Evolutionary conservation across 1,139 yeast genomes (phyloP).

Genomic region (Candida sojae): DNA sequence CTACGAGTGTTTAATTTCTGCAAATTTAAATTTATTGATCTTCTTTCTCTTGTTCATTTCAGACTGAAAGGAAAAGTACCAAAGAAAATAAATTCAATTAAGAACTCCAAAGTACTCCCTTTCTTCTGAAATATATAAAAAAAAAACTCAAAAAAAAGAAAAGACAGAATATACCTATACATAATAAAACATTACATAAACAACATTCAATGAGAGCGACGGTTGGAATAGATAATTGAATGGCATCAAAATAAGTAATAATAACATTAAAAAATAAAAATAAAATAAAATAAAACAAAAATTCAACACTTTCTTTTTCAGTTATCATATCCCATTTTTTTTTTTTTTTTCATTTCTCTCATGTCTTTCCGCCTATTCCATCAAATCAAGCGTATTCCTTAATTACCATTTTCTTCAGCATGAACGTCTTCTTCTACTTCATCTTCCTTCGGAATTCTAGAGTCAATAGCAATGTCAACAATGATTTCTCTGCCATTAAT

Average conservation of each 20-base stretch:
- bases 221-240: not conserved
- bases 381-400: not conserved
- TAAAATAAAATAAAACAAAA: not conserved
- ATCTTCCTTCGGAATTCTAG: conserved; percentile 30
- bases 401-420: conserved; percentile 5
- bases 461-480: conserved; percentile 60
- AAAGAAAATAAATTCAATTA: conserved; percentile 10
- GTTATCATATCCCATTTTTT: too few relatives aligned
- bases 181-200: conserved; percentile 2
- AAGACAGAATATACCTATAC: conserved; percentile 3
- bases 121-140: not conserved
- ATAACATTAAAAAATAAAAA: not conserved
- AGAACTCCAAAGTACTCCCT: conserved; percentile 10
- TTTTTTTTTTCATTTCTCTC: not conserved
- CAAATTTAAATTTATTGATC: too few relatives aligned
- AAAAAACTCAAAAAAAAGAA: not conserved
- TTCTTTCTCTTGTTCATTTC: not conserved
- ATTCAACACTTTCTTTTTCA: too few relatives aligned
- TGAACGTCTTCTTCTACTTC: conserved; percentile 7
- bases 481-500: conserved; percentile 55
- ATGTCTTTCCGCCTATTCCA: not conserved
- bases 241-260: conserved; percentile 2
- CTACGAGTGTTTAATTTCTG: too few relatives aligned
- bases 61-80: conserved; percentile 66
- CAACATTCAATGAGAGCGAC: conserved; percentile 1